These are phyloP conservation scores for Blastocystis sp. DNA, from an alignment of 352 stramenopile genomes.

Conservation along the genomic window DNA sequence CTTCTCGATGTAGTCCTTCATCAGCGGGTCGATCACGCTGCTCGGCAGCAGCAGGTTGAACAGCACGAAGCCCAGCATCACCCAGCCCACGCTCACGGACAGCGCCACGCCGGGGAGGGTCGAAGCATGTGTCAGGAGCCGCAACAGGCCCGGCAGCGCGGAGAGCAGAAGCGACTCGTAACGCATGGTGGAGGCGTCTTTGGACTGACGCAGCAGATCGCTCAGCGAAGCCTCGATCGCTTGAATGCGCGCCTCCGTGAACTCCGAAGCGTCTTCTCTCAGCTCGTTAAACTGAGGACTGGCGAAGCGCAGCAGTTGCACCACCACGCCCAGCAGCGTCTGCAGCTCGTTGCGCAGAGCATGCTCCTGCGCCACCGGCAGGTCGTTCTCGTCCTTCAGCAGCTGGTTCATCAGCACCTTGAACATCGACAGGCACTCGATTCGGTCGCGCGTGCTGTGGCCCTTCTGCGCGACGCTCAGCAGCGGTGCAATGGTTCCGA, in stretches of 20 bases:
- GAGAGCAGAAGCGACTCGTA: conserved; percentile 45
- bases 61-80: conserved; percentile 88
- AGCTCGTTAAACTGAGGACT: too few relatives aligned
- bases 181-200: conserved; percentile 7
- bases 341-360: background rate
- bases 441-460: conserved; percentile 7
- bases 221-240: background rate
- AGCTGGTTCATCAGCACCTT: background rate
- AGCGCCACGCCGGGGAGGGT: background rate
- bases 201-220: background rate
- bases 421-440: conserved; percentile 31
- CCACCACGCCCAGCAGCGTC: background rate
- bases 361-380: background rate
- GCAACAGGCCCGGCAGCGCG: conserved; percentile 11
- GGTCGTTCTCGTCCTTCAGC: background rate
- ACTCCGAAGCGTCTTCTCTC: too few relatives aligned
- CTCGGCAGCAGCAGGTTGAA: conserved; percentile 90
- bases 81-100: conserved; percentile 81
- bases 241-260: background rate
- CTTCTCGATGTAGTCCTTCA: conserved; percentile 84
- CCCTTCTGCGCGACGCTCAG: background rate
- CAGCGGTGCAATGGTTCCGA: conserved; percentile 6
- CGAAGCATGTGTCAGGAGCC: background rate
- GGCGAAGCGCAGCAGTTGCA: background rate
- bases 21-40: conserved; percentile 91